phyloP scores from a whole-genome alignment of 2,329 filamentous ascomycete species.

The Trichophaea hybrida region DNA sequence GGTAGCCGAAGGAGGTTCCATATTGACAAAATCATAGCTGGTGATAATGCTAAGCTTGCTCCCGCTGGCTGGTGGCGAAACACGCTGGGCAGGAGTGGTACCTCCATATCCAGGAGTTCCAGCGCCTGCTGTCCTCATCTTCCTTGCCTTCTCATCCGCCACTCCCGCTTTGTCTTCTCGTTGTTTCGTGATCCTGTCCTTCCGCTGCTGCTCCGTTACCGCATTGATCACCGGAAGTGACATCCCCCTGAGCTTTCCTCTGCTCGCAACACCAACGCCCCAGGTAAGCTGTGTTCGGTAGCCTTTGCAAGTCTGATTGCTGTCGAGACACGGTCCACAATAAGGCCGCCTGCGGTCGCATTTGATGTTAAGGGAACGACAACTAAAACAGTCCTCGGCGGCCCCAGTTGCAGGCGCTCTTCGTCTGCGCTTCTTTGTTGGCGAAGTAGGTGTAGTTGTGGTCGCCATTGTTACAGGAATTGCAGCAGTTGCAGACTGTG shows the following conservation, averaged over 20 bases:
- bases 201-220: slow-evolving; percentile 30
- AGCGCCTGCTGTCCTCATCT: slow-evolving; percentile 9
- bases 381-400: slow-evolving; percentile 89
- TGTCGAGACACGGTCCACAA: slow-evolving; percentile 84
- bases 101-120: slow-evolving; percentile 8
- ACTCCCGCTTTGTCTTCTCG: slow-evolving; percentile 28
- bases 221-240: slow-evolving; percentile 51
- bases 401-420: slow-evolving; percentile 78
- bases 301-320: slow-evolving; percentile 82
- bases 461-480: slow-evolving; percentile 15
- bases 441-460: slow-evolving; percentile 20
- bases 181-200: slow-evolving; percentile 20
- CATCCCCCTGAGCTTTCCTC: slow-evolving; percentile 82
- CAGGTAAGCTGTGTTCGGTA: slow-evolving; percentile 96
- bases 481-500: slow-evolving; percentile 23
- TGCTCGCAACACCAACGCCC: slow-evolving; percentile 88
- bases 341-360: slow-evolving; percentile 89
- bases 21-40: slow-evolving; percentile 33
- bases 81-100: background rate
- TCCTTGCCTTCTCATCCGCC: slow-evolving; percentile 28
- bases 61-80: background rate
- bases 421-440: slow-evolving; percentile 53
- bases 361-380: slow-evolving; percentile 64
- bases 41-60: slow-evolving; percentile 26
- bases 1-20: slow-evolving; percentile 27